These are phyloP conservation scores for Hyparrhenia diplandra DNA, from an alignment of 176 grass and related monocot genomes.

Conservation along the genomic window DNA sequence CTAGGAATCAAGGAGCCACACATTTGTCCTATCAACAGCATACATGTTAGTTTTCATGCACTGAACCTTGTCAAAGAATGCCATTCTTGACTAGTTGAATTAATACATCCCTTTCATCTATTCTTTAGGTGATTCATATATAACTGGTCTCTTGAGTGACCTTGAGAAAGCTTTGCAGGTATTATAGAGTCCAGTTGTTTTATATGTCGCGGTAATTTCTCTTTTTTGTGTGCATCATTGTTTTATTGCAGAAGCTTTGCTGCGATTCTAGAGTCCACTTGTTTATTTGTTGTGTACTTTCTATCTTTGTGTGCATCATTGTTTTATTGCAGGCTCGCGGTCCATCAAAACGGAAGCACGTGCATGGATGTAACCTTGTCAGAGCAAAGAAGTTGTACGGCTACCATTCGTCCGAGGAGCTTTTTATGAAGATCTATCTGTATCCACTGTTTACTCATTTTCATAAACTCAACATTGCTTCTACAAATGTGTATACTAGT, in stretches of 20 bases:
- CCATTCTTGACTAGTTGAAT: neutral
- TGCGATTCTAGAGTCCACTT: constrained; percentile 7
- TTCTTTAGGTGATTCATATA: constrained; percentile 62
- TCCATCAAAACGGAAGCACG: constrained; percentile 65
- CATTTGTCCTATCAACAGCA: neutral
- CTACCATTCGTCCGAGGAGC: constrained; percentile 66
- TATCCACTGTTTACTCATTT: constrained; percentile 56
- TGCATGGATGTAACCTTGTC: constrained; percentile 93
- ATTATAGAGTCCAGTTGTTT: constrained; percentile 27
- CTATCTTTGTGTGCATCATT: constrained; percentile 26
- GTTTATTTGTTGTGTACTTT: constrained; percentile 4
- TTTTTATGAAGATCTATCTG: constrained; percentile 94
- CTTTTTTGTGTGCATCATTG: constrained; percentile 18
- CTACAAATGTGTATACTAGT: constrained; percentile 21
- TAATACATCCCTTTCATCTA: constrained; percentile 31
- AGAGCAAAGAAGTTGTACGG: constrained; percentile 92
- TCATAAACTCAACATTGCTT: neutral
- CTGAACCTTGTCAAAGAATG: constrained; percentile 1
- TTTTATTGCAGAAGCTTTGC: constrained; percentile 34
- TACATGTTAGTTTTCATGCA: neutral
- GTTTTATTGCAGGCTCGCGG: constrained; percentile 47
- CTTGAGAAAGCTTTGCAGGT: constrained; percentile 91
- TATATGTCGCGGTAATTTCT: constrained; percentile 8
- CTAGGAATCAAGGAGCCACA: neutral
- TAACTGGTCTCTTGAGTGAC: constrained; percentile 71